Base-by-base conservation (phyloP, 352 stramenopile species). In the Peronospora farinosa region DNA sequence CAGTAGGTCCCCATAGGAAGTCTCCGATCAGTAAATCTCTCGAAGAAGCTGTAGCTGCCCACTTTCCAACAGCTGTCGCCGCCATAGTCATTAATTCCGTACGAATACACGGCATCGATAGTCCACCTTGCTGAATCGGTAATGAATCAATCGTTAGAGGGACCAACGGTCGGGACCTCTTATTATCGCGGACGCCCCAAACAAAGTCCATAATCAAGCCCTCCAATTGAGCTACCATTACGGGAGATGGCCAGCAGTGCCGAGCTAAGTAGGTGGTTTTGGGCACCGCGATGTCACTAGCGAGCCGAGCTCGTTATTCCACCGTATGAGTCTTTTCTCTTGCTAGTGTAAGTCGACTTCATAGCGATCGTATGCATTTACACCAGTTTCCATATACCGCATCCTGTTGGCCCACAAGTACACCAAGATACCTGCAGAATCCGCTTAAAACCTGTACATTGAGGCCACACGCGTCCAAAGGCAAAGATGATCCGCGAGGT, bases 151-250 rank as follows among this genome's bases (percentile, higher is more conserved):
- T 30, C 37, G 30, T 17, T 3, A 1, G 15, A 1, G 19, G 37
- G 0, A 43, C 17, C 37, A 17, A 43, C 1, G 37, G 37, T 4
- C 37, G 7, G 9, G 37, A 28, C 7, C 37, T 27, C 12, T 28
- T 30, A 1, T 10, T 17, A 30, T 43, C 37, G 5, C 16, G 37
- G 0, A n/a, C 17, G 6, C 17, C 37, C 37, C 37, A 30, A 1
- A 43, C 19, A 43, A 43, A 25, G 37, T 43, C 37, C 17, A 15
- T 15, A 43, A 28, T 43, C 17, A 30, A n/a, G 37, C 37, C 17
- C 0, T n/a, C 1, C 5, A 16, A 30, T 10, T 10, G 37, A 0
- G 15, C 3, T 5, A 43, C 37, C 0, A 30, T 23, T 5, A 17
- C 7, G 1, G 19, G 19, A 27, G 37, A 7, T 16, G 37, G 19